These are phyloP conservation scores for Nakaseomyces nivariensis DNA, from an alignment of 1,139 yeast genomes.

Conservation along the genomic window DNA sequence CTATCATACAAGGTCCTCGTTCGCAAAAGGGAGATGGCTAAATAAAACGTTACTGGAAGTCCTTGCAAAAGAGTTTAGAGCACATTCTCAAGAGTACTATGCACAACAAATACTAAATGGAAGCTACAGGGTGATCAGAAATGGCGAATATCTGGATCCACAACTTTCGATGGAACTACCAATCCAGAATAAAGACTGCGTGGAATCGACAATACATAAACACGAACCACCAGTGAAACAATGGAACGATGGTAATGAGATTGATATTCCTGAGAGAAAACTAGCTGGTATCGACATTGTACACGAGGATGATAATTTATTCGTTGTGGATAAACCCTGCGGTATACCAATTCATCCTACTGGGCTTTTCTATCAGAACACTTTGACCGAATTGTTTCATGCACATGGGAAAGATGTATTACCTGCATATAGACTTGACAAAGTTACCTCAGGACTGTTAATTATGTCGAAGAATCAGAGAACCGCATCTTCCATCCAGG, in stretches of 20 bases:
- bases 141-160: slow-evolving; percentile 11
- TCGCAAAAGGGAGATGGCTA: slow-evolving; percentile 85
- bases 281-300: slow-evolving; percentile 34
- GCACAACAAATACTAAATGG: slow-evolving; percentile 14
- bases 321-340: slow-evolving; percentile 63
- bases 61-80: slow-evolving; percentile 62
- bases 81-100: slow-evolving; percentile 16
- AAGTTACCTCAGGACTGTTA: slow-evolving; percentile 64
- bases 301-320: slow-evolving; percentile 37
- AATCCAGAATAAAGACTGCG: slow-evolving; percentile 39
- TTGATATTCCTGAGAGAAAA: slow-evolving; percentile 7
- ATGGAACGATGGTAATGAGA: slow-evolving; percentile 18
- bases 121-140: slow-evolving; percentile 15
- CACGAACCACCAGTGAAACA: slow-evolving; percentile 52
- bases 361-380: slow-evolving; percentile 51
- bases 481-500: slow-evolving; percentile 38
- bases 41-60: slow-evolving; percentile 63
- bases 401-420: slow-evolving; percentile 31
- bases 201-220: slow-evolving; percentile 41
- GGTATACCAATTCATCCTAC: slow-evolving; percentile 81
- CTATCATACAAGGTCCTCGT: slow-evolving; percentile 68
- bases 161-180: slow-evolving; percentile 9
- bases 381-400: slow-evolving; percentile 51
- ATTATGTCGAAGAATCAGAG: slow-evolving; percentile 44
- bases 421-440: slow-evolving; percentile 65